Conservation (phyloP, 73 alveolate species). For the Tetrahymena elliotti region DNA sequence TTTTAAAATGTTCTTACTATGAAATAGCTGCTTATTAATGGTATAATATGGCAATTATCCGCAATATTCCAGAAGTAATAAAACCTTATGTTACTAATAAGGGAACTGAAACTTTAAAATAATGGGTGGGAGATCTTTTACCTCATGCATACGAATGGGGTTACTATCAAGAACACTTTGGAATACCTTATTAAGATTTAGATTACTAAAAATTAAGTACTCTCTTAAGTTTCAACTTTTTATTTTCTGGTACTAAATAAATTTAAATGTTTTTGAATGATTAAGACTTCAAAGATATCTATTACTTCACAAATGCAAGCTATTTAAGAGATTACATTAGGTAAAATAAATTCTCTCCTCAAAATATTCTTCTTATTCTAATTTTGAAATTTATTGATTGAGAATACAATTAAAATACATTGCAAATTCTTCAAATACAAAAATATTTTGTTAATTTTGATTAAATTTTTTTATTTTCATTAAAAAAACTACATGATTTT, state of each 20-base stretch:
- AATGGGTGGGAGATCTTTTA: background rate
- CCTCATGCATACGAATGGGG: background rate
- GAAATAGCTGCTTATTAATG: background rate
- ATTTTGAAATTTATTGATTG: too few relatives aligned
- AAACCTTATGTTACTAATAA: background rate
- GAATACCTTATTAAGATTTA: background rate
- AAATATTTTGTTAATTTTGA: background rate
- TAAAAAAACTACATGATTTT: too few relatives aligned
- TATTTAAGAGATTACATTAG: background rate
- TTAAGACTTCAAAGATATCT: background rate
- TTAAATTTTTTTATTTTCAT: too few relatives aligned
- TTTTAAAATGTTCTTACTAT: background rate
- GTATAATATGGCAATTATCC: background rate
- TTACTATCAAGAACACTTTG: background rate
- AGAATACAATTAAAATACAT: too few relatives aligned
- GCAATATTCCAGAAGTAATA: background rate
- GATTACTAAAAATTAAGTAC: background rate
- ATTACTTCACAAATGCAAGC: background rate
- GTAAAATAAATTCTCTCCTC: background rate
- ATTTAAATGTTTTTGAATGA: background rate
- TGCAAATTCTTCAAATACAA: too few relatives aligned
- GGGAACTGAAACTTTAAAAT: background rate
- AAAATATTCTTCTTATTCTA: too few relatives aligned
- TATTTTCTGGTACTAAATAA: background rate
- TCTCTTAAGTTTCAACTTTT: background rate